phyloP scores from a whole-genome alignment of 164 flowering plant species.

The Annona cherimola region DNA sequence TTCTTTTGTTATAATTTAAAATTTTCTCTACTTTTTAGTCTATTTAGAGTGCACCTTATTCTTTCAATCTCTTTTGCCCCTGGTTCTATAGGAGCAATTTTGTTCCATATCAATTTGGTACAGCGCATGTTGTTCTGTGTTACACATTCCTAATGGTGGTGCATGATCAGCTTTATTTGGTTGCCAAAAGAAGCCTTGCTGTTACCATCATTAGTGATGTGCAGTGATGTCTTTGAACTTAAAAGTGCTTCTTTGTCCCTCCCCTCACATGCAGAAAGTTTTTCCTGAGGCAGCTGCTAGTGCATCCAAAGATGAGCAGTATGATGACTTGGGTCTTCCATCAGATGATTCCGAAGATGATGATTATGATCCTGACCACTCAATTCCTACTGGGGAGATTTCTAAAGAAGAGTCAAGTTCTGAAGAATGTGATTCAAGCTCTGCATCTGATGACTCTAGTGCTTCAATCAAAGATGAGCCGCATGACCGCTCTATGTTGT shows the following conservation, averaged over 20 bases:
- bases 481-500: background rate
- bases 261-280: slow-evolving; percentile 50
- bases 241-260: background rate
- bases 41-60: no score
- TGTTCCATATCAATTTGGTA: no score
- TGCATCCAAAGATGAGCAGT: slow-evolving; percentile 34
- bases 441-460: slow-evolving; percentile 48
- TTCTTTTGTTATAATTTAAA: no score
- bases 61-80: no score
- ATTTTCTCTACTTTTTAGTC: no score
- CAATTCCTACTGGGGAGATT: slow-evolving; percentile 27
- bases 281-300: slow-evolving; percentile 79
- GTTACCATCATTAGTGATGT: no score
- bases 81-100: no score
- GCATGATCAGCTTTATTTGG: no score
- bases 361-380: slow-evolving; percentile 73
- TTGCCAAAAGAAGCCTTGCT: no score
- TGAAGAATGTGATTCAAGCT: slow-evolving; percentile 55
- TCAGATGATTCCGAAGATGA: slow-evolving; percentile 91
- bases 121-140: no score
- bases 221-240: no score
- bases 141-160: no score
- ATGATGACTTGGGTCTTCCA: slow-evolving; percentile 49
- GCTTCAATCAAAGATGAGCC: slow-evolving; percentile 21
- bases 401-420: slow-evolving; percentile 52